Percentiles rank a stretch among this genome's conserved stretches.
These are phyloP conservation scores for Fusarium redolens DNA, from an alignment of 2,329 filamentous ascomycete species.

Conservation along the genomic window DNA sequence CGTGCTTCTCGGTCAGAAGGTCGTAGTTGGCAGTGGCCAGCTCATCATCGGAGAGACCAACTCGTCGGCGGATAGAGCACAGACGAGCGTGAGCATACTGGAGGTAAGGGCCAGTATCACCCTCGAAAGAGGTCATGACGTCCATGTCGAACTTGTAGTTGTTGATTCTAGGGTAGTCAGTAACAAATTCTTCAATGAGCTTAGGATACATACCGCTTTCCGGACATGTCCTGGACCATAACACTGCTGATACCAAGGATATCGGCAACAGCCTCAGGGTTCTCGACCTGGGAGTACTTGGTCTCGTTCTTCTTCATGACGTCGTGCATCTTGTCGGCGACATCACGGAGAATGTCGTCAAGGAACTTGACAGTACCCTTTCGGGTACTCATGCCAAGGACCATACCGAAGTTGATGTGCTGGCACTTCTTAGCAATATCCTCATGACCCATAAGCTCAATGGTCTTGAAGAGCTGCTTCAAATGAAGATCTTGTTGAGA, in stretches of 20 bases:
- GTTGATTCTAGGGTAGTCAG: slow-evolving; percentile 60
- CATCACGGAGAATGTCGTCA: slow-evolving; percentile 64
- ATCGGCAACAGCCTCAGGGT: slow-evolving; percentile 86
- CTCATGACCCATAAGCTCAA: slow-evolving; percentile 76
- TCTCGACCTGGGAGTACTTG: slow-evolving; percentile 90
- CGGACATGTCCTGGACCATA: slow-evolving; percentile 98
- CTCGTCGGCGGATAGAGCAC: slow-evolving; percentile 70
- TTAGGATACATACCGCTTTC: slow-evolving; percentile 75
- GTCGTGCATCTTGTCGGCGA: slow-evolving; percentile 96
- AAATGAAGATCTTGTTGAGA: slow-evolving; percentile 79
- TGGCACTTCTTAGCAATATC: slow-evolving; percentile 76
- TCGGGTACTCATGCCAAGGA: slow-evolving; percentile 76
- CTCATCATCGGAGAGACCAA: slow-evolving; percentile 65
- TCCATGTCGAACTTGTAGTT: slow-evolving; percentile 82
- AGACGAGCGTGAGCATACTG: slow-evolving; percentile 85
- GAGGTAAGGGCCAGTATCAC: slow-evolving; percentile 85
- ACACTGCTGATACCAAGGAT: slow-evolving; percentile 92
- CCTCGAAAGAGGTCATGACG: slow-evolving; percentile 85
- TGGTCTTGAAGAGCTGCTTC: slow-evolving; percentile 80
- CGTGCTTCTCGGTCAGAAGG: slow-evolving; percentile 78
- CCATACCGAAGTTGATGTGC: slow-evolving; percentile 81
- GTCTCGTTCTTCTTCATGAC: slow-evolving; percentile 91
- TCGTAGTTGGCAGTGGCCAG: slow-evolving; percentile 72
- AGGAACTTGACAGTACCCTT: slow-evolving; percentile 81
- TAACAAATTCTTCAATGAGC: accelerated